Conservation (phyloP, 345 rosid genomes). For the Arabis alpina region DNA sequence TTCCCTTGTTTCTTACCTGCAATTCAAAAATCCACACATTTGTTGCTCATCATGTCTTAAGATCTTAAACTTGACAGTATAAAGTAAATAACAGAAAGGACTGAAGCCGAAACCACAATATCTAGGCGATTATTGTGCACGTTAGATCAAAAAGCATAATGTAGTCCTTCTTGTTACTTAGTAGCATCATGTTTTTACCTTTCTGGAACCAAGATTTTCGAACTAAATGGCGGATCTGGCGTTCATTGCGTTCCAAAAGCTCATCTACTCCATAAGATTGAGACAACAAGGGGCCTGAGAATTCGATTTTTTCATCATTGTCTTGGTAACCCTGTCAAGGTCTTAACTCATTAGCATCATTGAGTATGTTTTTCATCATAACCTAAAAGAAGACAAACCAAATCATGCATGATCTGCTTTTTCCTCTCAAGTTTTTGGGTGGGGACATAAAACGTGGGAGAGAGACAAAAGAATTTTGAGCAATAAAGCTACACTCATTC, state of each 20-base stretch:
- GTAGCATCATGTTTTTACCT: slow-evolving; percentile 54
- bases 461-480: slow-evolving; percentile 25
- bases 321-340: slow-evolving; percentile 55
- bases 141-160: background rate
- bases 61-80: background rate
- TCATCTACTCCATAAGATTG: slow-evolving; percentile 84
- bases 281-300: slow-evolving; percentile 89
- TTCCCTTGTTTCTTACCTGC: slow-evolving; percentile 64
- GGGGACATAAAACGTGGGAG: slow-evolving; percentile 20
- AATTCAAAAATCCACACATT: slow-evolving; percentile 32
- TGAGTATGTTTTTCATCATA: slow-evolving; percentile 22
- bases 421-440: slow-evolving; percentile 13
- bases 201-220: slow-evolving; percentile 90
- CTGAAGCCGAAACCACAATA: background rate
- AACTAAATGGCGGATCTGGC: slow-evolving; percentile 86
- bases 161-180: background rate
- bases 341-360: slow-evolving; percentile 34
- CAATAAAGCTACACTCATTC: slow-evolving; percentile 29
- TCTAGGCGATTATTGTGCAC: background rate
- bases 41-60: slow-evolving; percentile 20
- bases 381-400: slow-evolving; percentile 27
- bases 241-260: slow-evolving; percentile 79
- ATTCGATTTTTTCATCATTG: slow-evolving; percentile 73
- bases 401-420: slow-evolving; percentile 37
- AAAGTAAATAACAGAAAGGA: background rate